Percentiles rank a stretch among this genome's conserved stretches.
Conservation (phyloP, 1,284 basidiomycete genomes). For the Heliocybe sulcata region DNA sequence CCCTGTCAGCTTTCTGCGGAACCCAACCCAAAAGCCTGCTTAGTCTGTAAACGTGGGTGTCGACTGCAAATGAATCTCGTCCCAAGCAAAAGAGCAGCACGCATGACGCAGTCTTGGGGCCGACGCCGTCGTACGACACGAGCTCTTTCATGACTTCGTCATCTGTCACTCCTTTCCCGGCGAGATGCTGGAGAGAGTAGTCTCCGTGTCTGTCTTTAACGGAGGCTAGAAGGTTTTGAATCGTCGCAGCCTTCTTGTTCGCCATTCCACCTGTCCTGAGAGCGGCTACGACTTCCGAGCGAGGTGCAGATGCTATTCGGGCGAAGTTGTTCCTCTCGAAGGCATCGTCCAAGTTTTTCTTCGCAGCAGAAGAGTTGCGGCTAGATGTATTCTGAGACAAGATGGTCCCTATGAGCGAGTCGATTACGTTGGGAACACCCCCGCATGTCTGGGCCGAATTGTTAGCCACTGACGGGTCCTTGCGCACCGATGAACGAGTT, state of each 20-base stretch:
- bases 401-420: constrained; percentile 65
- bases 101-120: constrained; percentile 75
- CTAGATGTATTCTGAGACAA: constrained; percentile 71
- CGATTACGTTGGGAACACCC: constrained; percentile 56
- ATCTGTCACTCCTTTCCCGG: constrained; percentile 40
- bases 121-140: constrained; percentile 64
- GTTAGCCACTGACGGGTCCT: constrained; percentile 16
- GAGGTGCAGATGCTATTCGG: constrained; percentile 47
- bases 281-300: constrained; percentile 46
- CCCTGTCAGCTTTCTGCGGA: constrained; percentile 53
- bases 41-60: constrained; percentile 69
- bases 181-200: constrained; percentile 52
- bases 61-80: constrained; percentile 69
- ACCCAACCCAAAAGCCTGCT: constrained; percentile 66
- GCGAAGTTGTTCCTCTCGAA: constrained; percentile 61
- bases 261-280: constrained; percentile 69
- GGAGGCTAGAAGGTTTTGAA: constrained; percentile 47
- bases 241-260: constrained; percentile 65
- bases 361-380: constrained; percentile 59
- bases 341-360: constrained; percentile 43
- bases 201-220: constrained; percentile 46
- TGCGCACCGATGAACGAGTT: constrained; percentile 16
- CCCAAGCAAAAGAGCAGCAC: constrained; percentile 74
- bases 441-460: constrained; percentile 50
- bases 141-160: constrained; percentile 64